phyloP scores from a whole-genome alignment of 2,329 filamentous ascomycete genomes.

The Atkinsonella texensis region DNA sequence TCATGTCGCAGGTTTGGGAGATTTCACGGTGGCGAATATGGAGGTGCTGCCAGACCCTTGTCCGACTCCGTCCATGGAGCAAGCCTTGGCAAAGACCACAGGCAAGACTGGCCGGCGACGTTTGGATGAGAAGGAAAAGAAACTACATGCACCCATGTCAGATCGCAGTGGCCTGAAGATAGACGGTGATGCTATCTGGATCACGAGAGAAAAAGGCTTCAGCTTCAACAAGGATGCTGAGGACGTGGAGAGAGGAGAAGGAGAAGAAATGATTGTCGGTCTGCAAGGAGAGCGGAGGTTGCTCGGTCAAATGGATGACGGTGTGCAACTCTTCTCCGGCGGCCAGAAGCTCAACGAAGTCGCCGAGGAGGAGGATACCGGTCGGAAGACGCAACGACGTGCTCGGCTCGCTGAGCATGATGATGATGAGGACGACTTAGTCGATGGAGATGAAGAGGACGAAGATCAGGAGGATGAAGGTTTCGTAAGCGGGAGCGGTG shows the following conservation, averaged over 20 bases:
- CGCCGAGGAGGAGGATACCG: slow-evolving; percentile 41
- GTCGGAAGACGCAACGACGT: slow-evolving; percentile 46
- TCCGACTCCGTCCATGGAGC: slow-evolving; percentile 83
- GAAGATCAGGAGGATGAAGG: slow-evolving; percentile 27
- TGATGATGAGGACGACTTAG: slow-evolving; percentile 38
- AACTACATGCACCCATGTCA: slow-evolving; percentile 94
- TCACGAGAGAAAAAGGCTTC: slow-evolving; percentile 55
- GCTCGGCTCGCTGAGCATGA: slow-evolving; percentile 48
- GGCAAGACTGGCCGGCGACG: slow-evolving; percentile 72
- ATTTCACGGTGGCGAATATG: slow-evolving; percentile 71
- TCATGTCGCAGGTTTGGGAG: slow-evolving; percentile 85
- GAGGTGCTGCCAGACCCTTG: slow-evolving; percentile 89
- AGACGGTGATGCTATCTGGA: slow-evolving; percentile 95
- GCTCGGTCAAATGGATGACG: slow-evolving; percentile 70
- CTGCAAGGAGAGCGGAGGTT: slow-evolving; percentile 73
- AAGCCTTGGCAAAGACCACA: slow-evolving; percentile 69
- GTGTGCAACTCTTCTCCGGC: slow-evolving; percentile 74
- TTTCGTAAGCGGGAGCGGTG: slow-evolving; percentile 40
- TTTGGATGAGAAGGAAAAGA: slow-evolving; percentile 92
- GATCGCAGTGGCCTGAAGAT: slow-evolving; percentile 93
- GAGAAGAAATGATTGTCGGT: slow-evolving; percentile 86
- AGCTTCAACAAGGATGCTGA: slow-evolving; percentile 62
- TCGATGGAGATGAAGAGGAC: slow-evolving; percentile 19
- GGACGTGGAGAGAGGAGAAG: slow-evolving; percentile 69
- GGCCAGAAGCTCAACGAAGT: slow-evolving; percentile 55